Evolutionary conservation across 352 stramenopile species (phyloP), one percentile per base, ranked within the genome.

Genomic region (Pythium apleroticum): DNA sequence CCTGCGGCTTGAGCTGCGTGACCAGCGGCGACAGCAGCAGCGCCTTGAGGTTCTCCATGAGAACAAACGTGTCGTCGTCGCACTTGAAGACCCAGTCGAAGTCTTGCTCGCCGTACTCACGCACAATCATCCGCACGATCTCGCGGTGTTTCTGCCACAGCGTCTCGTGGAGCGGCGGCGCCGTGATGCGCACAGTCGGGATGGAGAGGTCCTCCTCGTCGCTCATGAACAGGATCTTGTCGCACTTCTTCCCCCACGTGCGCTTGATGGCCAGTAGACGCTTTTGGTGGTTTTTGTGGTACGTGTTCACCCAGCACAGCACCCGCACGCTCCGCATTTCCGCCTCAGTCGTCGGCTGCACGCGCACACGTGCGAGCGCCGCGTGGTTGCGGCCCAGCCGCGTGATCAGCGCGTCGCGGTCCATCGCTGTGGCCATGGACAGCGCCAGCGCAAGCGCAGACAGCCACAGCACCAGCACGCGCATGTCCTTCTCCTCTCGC

Each of bases 71-170:
- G 63, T 96, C 88, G 75, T 96, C 88, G 69, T 96, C 88, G 60
- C 84, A 91, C 65, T 94, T 96, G 68, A 92, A 93, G 58, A 96
- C 74, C 85, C 86, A 96, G 68, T 96, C 84, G 52, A 92, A 95
- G 25, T 90, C 69, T 19, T 71, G 68, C 27, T 87, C 73, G 10
- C 55, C 50, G 57, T 80, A 93, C 63, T 95, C 87, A 46, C 74
- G 78, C 52, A 81, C 56, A 3, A 95, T 57, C n/a, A 89, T 57
- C 11, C 81, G 84, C 46, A 95, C 81, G 39, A 92, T 85, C 71
- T 91, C 84, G 27, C 87, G 80, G 66, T 94, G 85, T 64, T 93
- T 93, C 63, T 94, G 87, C 87, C 87, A 95, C 41, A 93, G 68
- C 70, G 73, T 87, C 52, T 93, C 78, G 55, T 95, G 86, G 48